phyloP scores from a whole-genome alignment of 2,329 filamentous ascomycete species.

The Verticillium isaacii region DNA sequence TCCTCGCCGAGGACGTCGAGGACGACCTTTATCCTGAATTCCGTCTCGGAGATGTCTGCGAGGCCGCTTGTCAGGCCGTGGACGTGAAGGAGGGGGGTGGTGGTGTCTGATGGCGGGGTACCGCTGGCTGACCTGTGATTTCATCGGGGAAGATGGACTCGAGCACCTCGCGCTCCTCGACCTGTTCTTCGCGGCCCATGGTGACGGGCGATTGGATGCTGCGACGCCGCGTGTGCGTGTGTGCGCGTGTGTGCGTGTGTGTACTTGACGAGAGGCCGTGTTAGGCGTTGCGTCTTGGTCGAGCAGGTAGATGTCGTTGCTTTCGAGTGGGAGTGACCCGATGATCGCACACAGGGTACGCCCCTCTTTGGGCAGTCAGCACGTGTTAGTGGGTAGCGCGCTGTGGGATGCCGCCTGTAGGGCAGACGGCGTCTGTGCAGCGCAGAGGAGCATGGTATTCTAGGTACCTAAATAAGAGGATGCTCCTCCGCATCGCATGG shows the following conservation, averaged over 20 bases:
- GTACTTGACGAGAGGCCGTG: background rate
- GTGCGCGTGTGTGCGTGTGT: background rate
- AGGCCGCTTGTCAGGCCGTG: background rate
- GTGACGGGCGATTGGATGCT: slow-evolving; percentile 12
- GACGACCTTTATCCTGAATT: slow-evolving; percentile 81
- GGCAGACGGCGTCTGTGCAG: too few relatives aligned
- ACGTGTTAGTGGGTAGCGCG: background rate
- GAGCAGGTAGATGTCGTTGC: background rate
- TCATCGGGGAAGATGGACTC: slow-evolving; percentile 98
- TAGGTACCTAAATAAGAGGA: too few relatives aligned
- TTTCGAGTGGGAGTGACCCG: background rate
- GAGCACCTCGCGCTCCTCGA: slow-evolving; percentile 94
- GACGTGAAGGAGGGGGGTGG: background rate
- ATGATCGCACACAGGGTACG: background rate
- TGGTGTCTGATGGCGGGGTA: slow-evolving; percentile 9
- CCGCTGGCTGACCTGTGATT: slow-evolving; percentile 65
- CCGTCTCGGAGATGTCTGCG: slow-evolving; percentile 80
- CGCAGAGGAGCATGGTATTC: too few relatives aligned
- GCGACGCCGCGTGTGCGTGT: background rate
- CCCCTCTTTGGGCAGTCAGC: background rate
- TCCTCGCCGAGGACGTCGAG: slow-evolving; percentile 70
- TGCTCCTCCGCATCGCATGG: too few relatives aligned
- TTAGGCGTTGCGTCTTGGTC: background rate
- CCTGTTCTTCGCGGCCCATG: slow-evolving; percentile 80
- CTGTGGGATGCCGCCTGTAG: too few relatives aligned